Evolutionary conservation across 306 rosid genomes (phyloP).

Genomic region (Begonia masoniana): DNA sequence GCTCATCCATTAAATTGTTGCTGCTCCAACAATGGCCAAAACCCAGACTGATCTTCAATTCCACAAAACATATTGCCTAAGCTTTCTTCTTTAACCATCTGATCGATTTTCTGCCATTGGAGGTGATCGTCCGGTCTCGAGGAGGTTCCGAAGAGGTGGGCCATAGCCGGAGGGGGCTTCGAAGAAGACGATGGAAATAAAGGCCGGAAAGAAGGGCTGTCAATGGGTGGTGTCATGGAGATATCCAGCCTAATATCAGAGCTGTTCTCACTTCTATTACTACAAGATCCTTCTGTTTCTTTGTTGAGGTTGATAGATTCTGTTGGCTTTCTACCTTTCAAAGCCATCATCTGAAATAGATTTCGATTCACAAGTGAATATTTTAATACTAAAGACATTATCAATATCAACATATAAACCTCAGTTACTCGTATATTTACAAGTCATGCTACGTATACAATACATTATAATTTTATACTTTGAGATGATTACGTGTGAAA

Average conservation of each 20-base stretch:
- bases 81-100: slow-evolving; percentile 70
- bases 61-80: slow-evolving; percentile 74
- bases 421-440: no score
- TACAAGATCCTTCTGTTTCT: slow-evolving; percentile 97
- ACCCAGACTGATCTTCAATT: slow-evolving; percentile 81
- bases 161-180: slow-evolving; percentile 32
- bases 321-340: slow-evolving; percentile 86
- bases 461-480: no score
- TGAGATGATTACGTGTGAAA: no score
- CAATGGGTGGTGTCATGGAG: slow-evolving; percentile 75
- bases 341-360: slow-evolving; percentile 53
- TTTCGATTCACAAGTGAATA: no score
- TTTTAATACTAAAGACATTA: no score
- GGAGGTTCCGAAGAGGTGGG: slow-evolving; percentile 67
- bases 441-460: no score
- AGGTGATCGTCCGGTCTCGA: slow-evolving; percentile 45
- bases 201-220: slow-evolving; percentile 53
- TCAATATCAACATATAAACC: no score
- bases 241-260: slow-evolving; percentile 85
- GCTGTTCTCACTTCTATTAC: slow-evolving; percentile 95
- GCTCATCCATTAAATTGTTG: slow-evolving; percentile 83
- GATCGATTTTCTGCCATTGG: slow-evolving; percentile 47
- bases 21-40: slow-evolving; percentile 98
- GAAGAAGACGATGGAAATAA: slow-evolving; percentile 42
- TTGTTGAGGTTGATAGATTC: slow-evolving; percentile 95